Evolutionary conservation across 78 protist species (phyloP).

Genomic region (Dictyostelium citrinum): DNA sequence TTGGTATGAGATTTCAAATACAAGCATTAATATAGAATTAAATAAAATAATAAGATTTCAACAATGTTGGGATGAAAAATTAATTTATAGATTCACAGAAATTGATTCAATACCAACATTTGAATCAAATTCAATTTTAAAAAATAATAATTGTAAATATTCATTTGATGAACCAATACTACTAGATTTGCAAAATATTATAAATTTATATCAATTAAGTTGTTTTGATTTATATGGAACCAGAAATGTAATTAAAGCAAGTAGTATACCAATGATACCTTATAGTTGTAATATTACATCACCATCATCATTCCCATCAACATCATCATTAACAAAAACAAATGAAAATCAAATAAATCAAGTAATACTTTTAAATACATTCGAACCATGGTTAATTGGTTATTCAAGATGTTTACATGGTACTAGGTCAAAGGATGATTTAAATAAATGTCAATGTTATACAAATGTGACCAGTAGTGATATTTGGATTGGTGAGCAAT

Average conservation of each 20-base stretch:
- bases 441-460: not conserved
- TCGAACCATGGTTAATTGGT: not conserved
- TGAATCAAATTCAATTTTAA: not conserved
- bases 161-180: not conserved
- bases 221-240: conserved; percentile 15
- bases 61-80: not conserved
- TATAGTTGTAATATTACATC: not conserved
- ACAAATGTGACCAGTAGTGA: not conserved
- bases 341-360: not conserved
- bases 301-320: not conserved
- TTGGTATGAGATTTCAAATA: not conserved
- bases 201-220: not conserved
- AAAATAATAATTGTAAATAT: not conserved
- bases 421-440: not conserved
- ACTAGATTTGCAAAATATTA: not conserved
- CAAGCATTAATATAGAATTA: not conserved
- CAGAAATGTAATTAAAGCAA: not conserved
- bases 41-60: conserved; percentile 13
- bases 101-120: not conserved
- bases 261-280: not conserved
- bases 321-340: not conserved
- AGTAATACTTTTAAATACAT: not conserved
- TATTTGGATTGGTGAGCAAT: not conserved
- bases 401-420: conserved; percentile 26
- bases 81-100: not conserved